Conservation (phyloP, 352 stramenopile species). For the Pilasporangium apinafurcum region DNA sequence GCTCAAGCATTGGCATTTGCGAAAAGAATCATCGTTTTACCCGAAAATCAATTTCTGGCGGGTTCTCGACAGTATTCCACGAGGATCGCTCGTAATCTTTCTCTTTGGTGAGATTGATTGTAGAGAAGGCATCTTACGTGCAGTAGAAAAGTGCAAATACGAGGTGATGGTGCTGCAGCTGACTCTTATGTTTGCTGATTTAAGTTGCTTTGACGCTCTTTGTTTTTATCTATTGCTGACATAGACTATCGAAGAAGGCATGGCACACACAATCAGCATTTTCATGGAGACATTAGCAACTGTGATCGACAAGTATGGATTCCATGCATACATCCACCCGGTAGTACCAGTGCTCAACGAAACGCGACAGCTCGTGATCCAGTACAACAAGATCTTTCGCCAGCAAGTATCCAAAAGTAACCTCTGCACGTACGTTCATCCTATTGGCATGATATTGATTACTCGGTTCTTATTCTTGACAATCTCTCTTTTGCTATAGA, state of each 20-base stretch:
- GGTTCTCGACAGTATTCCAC: slow-evolving; percentile 47
- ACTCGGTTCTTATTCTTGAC: background rate
- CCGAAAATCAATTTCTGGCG: slow-evolving; percentile 89
- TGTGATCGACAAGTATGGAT: slow-evolving; percentile 46
- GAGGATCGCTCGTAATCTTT: slow-evolving; percentile 75
- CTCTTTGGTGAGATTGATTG: slow-evolving; percentile 96
- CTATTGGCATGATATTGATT: slow-evolving; percentile 5
- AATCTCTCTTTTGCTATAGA: slow-evolving; percentile 9
- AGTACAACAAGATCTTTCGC: slow-evolving; percentile 80
- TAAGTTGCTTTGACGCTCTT: background rate
- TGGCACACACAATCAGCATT: slow-evolving; percentile 66
- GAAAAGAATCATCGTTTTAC: slow-evolving; percentile 85
- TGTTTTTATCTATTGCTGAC: background rate
- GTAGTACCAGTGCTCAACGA: slow-evolving; percentile 87
- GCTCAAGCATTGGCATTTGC: slow-evolving; percentile 93
- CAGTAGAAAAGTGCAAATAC: slow-evolving; percentile 86
- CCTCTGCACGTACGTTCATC: slow-evolving; percentile 28
- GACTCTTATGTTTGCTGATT: too few relatives aligned
- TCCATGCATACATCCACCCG: slow-evolving; percentile 80
- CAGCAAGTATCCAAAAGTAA: slow-evolving; percentile 24
- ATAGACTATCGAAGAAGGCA: slow-evolving; percentile 72
- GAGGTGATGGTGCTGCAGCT: slow-evolving; percentile 36
- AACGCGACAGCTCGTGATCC: slow-evolving; percentile 71
- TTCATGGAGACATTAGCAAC: slow-evolving; percentile 67
- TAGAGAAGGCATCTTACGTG: slow-evolving; percentile 87